Conservation (phyloP, 192 early-diverging fungal genomes). For the Coemansia reversa region DNA sequence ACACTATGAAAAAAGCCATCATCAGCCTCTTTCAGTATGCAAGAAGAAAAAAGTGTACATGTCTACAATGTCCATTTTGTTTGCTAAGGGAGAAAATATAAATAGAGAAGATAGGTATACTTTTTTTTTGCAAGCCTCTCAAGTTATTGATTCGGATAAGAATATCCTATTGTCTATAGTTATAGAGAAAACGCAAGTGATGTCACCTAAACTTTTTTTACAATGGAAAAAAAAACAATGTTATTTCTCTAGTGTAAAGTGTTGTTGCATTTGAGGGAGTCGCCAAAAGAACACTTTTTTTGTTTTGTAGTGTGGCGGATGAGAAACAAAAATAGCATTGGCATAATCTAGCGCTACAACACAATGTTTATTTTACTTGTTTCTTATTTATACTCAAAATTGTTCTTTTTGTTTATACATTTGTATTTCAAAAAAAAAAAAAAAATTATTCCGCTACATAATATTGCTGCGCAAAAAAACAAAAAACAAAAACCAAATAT, state of each 20-base stretch:
- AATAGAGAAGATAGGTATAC: background rate
- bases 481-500: background rate
- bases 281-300: background rate
- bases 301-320: too few species aligned
- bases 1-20: background rate
- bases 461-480: background rate
- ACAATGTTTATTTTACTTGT: background rate
- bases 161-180: background rate
- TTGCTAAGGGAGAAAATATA: background rate
- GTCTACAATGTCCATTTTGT: background rate
- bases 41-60: background rate
- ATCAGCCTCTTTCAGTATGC: background rate
- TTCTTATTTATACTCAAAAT: background rate
- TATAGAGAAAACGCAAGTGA: background rate
- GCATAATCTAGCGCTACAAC: background rate
- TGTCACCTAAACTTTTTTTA: background rate
- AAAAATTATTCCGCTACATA: background rate
- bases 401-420: too few species aligned
- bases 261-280: background rate
- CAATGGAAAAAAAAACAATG: background rate
- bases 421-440: too few species aligned
- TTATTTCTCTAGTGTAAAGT: background rate
- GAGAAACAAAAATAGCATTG: background rate
- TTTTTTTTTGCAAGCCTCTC: conserved; percentile 4
- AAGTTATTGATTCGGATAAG: background rate